phyloP scores from a whole-genome alignment of 352 stramenopile species.

The Globisporangium splendens region DNA sequence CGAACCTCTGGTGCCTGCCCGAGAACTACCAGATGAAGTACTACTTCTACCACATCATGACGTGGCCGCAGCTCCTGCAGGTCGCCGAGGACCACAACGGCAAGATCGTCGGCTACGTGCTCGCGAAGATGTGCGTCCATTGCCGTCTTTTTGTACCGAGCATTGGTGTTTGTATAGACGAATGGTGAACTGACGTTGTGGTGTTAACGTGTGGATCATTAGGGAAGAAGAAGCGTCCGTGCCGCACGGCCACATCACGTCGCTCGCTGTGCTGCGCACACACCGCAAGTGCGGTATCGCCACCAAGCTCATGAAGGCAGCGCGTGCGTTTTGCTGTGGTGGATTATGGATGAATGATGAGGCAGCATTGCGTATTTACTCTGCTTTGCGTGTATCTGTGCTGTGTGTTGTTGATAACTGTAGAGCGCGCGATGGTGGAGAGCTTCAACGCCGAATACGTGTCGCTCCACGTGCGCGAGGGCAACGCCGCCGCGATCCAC shows the following conservation, averaged over 20 bases:
- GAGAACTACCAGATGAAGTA: conserved; percentile 99
- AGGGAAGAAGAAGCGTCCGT: conserved; percentile 83
- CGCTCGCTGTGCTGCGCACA: conserved; percentile 95
- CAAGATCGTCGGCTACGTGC: conserved; percentile 99
- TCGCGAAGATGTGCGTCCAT: conserved; percentile 97
- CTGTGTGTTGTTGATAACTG: conserved; percentile 18
- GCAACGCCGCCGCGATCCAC: conserved; percentile 97
- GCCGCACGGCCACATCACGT: conserved; percentile 99
- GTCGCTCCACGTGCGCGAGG: conserved; percentile 98
- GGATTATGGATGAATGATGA: neutral
- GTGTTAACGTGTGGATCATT: conserved; percentile 1
- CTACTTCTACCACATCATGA: conserved; percentile 99
- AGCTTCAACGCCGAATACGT: conserved; percentile 98
- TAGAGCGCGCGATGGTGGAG: conserved; percentile 94
- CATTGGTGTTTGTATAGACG: neutral
- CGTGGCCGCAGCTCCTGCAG: conserved; percentile 98
- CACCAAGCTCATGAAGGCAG: conserved; percentile 97
- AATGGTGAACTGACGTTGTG: conserved; percentile 1
- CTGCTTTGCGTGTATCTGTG: neutral
- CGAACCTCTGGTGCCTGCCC: conserved; percentile 99
- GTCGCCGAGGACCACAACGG: conserved; percentile 97
- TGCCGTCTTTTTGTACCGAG: neutral
- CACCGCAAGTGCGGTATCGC: conserved; percentile 97
- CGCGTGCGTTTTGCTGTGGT: conserved; percentile 44
- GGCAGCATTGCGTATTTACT: neutral